Base-by-base conservation (phyloP, 352 stramenopile genomes). In the Phytophthora crassamura region DNA sequence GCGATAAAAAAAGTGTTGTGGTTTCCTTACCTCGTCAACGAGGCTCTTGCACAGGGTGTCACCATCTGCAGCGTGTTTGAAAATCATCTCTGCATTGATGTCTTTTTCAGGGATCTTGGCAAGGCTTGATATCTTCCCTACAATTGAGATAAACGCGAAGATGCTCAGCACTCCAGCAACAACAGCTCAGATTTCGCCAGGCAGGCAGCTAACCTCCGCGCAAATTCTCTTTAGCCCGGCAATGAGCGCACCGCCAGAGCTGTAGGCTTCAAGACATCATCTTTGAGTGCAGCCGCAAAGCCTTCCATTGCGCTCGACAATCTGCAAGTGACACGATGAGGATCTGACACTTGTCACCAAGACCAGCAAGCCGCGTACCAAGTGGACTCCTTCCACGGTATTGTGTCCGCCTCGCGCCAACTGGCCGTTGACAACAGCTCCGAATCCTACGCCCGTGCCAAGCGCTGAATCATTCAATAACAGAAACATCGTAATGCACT, bases 11-110 rank as follows among this genome's bases (percentile, higher is more conserved):
- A 48, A 25, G 9, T 33, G 60, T 9, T 40, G 15, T 15, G 35
- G 8, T 25, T 25, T 30, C 59, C 52, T 10, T 60, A 91, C 85
- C 72, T 91, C 85, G 51, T 79, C 73, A 8, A 95, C 84, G 14
- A 95, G 68, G 16, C 76, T 76, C 36, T 78, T 80, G 69, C 77
- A 91, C 67, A 95, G 77, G 6, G 75, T 52, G 35, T 94, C 87
- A 11, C 84, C 84, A 56, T 91, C 65, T 14, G 66, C 76, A 11
- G 85, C 87, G 33, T 89, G 69, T 9, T 82, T 63, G 56, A 95
- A 93, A 16, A 95, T 81, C n/a, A 91, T 67, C 50, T 93, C 79
- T 2, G 77, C 85, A 22, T 88, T 83, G 33, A 95, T 91, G n/a
- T 78, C 40, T 4, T 77, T 72, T 30, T 73, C 35, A 2, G 64